A percentile compares a stretch with the other conserved stretches of the same genome.
These are phyloP conservation scores for Plasmodium blacklocki DNA, from an alignment of 169 alveolate genomes.

Conservation along the genomic window DNA sequence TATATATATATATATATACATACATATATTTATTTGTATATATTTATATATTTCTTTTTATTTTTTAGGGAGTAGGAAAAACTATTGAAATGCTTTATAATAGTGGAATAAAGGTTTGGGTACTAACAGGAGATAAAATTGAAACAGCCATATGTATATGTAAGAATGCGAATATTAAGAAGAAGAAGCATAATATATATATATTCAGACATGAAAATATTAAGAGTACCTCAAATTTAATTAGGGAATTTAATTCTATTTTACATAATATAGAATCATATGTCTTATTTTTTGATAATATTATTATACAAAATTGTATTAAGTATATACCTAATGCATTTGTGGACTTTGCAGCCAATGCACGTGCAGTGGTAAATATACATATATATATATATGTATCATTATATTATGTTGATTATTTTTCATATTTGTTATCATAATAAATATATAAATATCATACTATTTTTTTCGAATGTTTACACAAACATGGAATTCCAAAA, in stretches of 20 bases:
- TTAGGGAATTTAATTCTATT: slow-evolving; percentile 68
- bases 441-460: background rate
- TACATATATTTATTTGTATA: background rate
- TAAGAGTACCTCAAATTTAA: slow-evolving; percentile 72
- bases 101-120: slow-evolving; percentile 98
- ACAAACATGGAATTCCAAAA: background rate
- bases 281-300: slow-evolving; percentile 66
- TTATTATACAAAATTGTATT: slow-evolving; percentile 68
- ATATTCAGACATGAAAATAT: slow-evolving; percentile 81
- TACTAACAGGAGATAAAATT: slow-evolving; percentile 99
- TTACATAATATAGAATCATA: slow-evolving; percentile 62
- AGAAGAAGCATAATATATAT: slow-evolving; percentile 81
- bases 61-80: slow-evolving; percentile 89
- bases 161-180: slow-evolving; percentile 95
- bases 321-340: slow-evolving; percentile 68
- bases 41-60: background rate
- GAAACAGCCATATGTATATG: slow-evolving; percentile 99
- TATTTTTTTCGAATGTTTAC: background rate
- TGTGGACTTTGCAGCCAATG: slow-evolving; percentile 71
- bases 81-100: slow-evolving; percentile 95
- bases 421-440: background rate
- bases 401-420: background rate
- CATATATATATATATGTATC: background rate
- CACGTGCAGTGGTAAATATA: slow-evolving; percentile 72
- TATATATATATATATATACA: background rate